Evolutionary conservation across 331 rosid genomes (phyloP), one percentile per base, ranked within the genome.

Genomic region (Prunus yedoensis): DNA sequence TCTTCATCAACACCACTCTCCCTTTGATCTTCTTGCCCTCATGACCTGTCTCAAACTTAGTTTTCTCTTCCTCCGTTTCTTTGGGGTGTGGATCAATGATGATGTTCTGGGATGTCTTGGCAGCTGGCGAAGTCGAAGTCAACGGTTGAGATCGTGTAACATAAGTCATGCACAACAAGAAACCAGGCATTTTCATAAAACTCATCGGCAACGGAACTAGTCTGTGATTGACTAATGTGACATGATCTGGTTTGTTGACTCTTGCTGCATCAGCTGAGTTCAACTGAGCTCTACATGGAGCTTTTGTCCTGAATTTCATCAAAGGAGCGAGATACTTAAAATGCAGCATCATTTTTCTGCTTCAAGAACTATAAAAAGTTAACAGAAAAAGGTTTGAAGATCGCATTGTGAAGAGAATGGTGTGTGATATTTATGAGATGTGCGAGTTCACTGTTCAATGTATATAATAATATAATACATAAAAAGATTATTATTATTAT

Each of bases 1-100:
- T 83, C 77, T 77, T 83, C 79, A 73, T 83, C 74, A 83, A 41
- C 46, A 79, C 79, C 71, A 76, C 82, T 5, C 23, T 68, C 15
- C 84, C 84, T 46, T 68, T 65, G 25, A 80, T 68, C 64, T 70
- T 79, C 73, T 49, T 65, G 38, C 30, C 58, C n/a, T 21, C 17
- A 35, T 30, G 3, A 21, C 62, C 30, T 7, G 32, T 3, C 30
- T 57, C 30, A 11, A 5, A 10, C 23, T 57, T 0, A 15, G 16
- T 57, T 23, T 21, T 57, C 16, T 21, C 3, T 10, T 10, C 14
- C 62, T 57, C 62, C 30, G 10, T 57, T 46, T 66, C 49, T 23
- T 13, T 41, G n/a, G 28, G 43, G n/a, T 41, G 66, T 21, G 67
- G 7, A 23, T 74, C 54, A 8, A 60, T 72, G 16, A 67, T 72